These are phyloP conservation scores for Colletotrichum acutatum DNA, from an alignment of 2,329 filamentous ascomycete genomes.

Conservation along the genomic window DNA sequence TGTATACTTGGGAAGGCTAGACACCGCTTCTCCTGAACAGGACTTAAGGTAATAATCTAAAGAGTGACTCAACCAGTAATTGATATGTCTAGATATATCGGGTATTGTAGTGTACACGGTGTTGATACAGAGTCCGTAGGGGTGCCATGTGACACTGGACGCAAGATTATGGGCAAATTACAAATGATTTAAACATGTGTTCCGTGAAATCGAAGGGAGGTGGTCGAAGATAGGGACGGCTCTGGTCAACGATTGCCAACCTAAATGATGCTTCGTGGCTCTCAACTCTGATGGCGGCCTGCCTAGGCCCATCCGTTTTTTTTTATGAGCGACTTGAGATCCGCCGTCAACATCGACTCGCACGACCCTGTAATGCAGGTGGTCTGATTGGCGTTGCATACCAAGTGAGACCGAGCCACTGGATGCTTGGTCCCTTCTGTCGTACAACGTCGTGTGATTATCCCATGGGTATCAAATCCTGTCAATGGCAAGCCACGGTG, in stretches of 20 bases:
- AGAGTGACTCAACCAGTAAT: not conserved
- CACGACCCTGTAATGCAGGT: no score
- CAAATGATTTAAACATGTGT: not conserved
- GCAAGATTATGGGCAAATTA: not conserved
- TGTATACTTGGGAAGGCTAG: not conserved
- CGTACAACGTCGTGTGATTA: slow-evolving; percentile 22
- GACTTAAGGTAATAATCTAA: not conserved
- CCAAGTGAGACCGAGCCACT: not conserved
- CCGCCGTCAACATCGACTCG: not conserved
- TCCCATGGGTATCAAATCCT: slow-evolving; percentile 11
- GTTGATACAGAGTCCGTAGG: slow-evolving; percentile 24
- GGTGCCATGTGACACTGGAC: slow-evolving; percentile 2
- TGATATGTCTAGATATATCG: slow-evolving; percentile 6
- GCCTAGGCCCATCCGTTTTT: not conserved
- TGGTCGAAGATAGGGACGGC: not conserved
- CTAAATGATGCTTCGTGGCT: not conserved
- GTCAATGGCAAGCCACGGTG: slow-evolving; percentile 22
- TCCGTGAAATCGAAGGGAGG: not conserved
- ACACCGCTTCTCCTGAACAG: not conserved
- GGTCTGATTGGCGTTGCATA: not conserved
- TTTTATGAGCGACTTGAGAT: not conserved
- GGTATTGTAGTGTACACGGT: slow-evolving; percentile 16
- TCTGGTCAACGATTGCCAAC: not conserved
- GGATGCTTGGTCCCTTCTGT: slow-evolving; percentile 4
- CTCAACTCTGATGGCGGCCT: not conserved